Conservation (phyloP, 2,329 filamentous ascomycete genomes). For the Fusarium sp. region DNA sequence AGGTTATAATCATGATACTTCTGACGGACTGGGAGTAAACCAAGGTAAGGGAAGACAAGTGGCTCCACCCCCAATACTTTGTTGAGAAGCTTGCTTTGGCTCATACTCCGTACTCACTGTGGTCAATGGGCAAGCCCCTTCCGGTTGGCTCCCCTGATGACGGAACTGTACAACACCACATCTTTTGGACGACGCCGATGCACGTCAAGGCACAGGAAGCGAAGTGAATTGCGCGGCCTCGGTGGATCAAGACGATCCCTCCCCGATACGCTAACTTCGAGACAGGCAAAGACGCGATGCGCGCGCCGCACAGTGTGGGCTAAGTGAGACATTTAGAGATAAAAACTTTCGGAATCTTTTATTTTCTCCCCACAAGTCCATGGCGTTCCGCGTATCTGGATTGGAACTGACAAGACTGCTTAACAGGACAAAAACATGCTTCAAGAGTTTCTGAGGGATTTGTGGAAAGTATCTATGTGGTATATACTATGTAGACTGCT, state of each 20-base stretch:
- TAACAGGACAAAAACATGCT: background rate
- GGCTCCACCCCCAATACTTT: conserved; percentile 21
- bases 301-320: conserved; percentile 18
- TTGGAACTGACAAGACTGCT: background rate
- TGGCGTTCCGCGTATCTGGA: background rate
- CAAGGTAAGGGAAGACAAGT: conserved; percentile 6
- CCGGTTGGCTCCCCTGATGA: conserved; percentile 21
- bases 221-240: conserved; percentile 31
- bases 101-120: conserved; percentile 10
- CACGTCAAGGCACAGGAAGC: conserved; percentile 28
- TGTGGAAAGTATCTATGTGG: background rate
- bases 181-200: conserved; percentile 26
- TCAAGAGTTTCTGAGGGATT: background rate
- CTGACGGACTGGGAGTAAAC: conserved; percentile 1
- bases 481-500: background rate
- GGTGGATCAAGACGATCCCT: conserved; percentile 14
- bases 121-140: conserved; percentile 5
- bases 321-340: conserved; percentile 6
- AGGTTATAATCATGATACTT: conserved; percentile 4
- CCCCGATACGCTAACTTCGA: conserved; percentile 24
- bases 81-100: conserved; percentile 16
- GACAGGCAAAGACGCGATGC: conserved; percentile 16
- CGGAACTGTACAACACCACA: conserved; percentile 19
- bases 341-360: background rate
- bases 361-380: background rate